Base-by-base conservation (phyloP, 805 yeast species). In the Cyberlindnera americana region DNA sequence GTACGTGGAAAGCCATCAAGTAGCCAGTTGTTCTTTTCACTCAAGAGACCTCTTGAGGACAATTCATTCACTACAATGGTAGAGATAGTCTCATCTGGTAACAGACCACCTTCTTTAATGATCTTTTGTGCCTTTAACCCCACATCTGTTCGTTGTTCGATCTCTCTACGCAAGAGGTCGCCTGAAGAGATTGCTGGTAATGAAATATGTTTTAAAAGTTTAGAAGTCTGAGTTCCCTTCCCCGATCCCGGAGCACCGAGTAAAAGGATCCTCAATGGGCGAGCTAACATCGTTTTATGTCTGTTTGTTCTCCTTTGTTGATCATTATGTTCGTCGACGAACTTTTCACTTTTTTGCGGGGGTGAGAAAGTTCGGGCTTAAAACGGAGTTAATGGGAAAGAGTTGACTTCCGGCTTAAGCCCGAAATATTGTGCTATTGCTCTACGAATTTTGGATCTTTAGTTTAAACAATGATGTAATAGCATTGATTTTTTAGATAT, bases 211-310 rank as follows among this genome's bases (percentile, higher is more conserved):
- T 74, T 72, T 43, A 82, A 59, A 5, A 90, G 66, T 43, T 80
- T 70, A 3, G 83, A 64, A 0, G 96, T 83, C 49, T 83, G 85
- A 0, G 98, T 90, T 2, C 97, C 97, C 58, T 90, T 90, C 1
- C 98, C 98, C 1, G 96, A 74, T 0, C 98, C 98, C 1, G 98
- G 98, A 0, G 97, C 95, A 3, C 97, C 97, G 19, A 91, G 65
- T 8, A 90, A 67, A 19, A 90, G 69, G 27, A 88, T 61, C 52
- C 96, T 67, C 14, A 83, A 57, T 1, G 90, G 81, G 11, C 46
- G 39, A 27, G 24, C 21, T 19, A 41, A 38, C 1, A 33, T 19
- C 43, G 32, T 41, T 10, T 29, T 7, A 10, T 12, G 27, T 9
- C 10, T 22, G 24, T 8, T 22, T 8, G 24, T 22, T 8, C n/a